Conservation (phyloP, 805 yeast species). For the Suhomyces canberraensis region DNA sequence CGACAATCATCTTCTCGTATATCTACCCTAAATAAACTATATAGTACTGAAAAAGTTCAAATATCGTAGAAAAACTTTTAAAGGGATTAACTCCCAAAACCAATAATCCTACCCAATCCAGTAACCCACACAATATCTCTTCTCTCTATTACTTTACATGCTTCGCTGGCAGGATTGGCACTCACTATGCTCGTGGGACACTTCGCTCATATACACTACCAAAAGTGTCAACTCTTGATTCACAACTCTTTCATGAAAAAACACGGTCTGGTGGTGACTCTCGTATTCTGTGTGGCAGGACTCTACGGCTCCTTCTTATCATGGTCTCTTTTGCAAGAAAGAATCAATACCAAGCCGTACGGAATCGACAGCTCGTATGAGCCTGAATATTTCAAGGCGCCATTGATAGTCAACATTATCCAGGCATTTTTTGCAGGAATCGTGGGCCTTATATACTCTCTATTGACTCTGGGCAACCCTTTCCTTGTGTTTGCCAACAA, state of each 20-base stretch:
- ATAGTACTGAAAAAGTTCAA: no score
- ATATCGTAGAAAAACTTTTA: no score
- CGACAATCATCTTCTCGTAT: no score
- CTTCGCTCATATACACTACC: no score
- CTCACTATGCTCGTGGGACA: no score
- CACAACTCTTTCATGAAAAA: slow-evolving; percentile 16
- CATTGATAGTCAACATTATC: slow-evolving; percentile 69
- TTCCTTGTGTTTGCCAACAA: slow-evolving; percentile 31
- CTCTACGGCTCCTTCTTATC: slow-evolving; percentile 83
- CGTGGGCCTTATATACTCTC: slow-evolving; percentile 62
- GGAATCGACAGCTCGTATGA: slow-evolving; percentile 30
- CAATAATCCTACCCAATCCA: no score
- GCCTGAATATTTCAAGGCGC: slow-evolving; percentile 59
- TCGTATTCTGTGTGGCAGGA: slow-evolving; percentile 47
- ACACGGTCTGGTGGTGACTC: slow-evolving; percentile 21
- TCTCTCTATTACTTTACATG: no score
- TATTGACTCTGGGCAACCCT: slow-evolving; percentile 27
- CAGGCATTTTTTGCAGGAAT: slow-evolving; percentile 74
- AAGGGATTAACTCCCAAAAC: no score
- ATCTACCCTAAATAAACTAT: no score
- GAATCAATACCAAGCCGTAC: slow-evolving; percentile 74
- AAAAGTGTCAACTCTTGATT: no score
- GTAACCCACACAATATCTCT: no score
- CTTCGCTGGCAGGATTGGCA: no score
- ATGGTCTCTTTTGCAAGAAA: slow-evolving; percentile 93